phyloP scores from a whole-genome alignment of 2,329 filamentous ascomycete genomes.

The Aspergillus pseudoviridinutans region DNA sequence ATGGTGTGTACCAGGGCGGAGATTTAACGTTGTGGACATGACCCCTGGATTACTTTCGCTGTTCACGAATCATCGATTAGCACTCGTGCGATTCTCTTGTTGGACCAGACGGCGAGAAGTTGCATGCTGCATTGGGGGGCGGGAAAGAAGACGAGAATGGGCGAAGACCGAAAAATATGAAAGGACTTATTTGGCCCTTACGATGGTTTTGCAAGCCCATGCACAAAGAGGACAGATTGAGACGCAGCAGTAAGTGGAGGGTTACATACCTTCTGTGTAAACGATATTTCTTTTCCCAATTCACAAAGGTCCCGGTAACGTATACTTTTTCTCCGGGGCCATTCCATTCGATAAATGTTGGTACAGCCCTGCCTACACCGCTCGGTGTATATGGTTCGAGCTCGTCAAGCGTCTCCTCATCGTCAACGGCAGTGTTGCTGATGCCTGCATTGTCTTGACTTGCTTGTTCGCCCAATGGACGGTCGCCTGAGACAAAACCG shows the following conservation, averaged over 20 bases:
- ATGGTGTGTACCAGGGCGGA: conserved; percentile 92
- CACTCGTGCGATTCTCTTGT: not conserved
- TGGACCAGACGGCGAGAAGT: not conserved
- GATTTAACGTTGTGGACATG: conserved; percentile 72
- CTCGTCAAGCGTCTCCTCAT: conserved; percentile 75
- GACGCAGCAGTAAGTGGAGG: conserved; percentile 1
- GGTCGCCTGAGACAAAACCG: conserved; percentile 43
- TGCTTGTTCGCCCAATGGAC: conserved; percentile 46
- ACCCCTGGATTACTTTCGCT: conserved; percentile 51
- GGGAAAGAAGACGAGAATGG: conserved; percentile 7
- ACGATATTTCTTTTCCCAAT: conserved; percentile 93
- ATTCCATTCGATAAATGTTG: conserved; percentile 81
- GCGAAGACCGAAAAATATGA: not conserved
- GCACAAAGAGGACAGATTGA: conserved; percentile 12
- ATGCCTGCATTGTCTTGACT: conserved; percentile 54
- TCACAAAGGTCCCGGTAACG: conserved; percentile 94
- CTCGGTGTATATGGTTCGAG: conserved; percentile 62
- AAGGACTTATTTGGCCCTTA: not conserved
- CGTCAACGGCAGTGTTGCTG: conserved; percentile 55
- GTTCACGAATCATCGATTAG: conserved; percentile 10
- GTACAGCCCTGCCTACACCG: conserved; percentile 72
- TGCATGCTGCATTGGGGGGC: not conserved
- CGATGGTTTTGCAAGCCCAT: not conserved
- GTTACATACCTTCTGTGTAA: conserved; percentile 75
- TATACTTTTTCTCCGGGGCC: conserved; percentile 84